Evolutionary conservation across 306 rosid species (phyloP), one percentile per base, ranked within the genome.

Genomic region (Calophaca sinica): DNA sequence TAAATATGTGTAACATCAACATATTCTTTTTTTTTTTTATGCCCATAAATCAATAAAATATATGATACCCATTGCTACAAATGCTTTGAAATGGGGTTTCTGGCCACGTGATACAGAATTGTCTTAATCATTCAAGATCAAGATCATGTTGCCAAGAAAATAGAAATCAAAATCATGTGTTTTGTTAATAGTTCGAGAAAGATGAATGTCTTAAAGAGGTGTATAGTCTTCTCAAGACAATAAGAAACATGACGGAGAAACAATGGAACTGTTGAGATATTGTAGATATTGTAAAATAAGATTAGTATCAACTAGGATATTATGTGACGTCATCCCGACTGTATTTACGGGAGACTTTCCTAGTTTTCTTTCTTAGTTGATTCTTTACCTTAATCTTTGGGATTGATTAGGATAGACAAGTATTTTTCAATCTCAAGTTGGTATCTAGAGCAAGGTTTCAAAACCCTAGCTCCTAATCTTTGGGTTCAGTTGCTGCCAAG

Each of bases 131-230:
- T 38, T 35, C n/a, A 39, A 48, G 39, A 73, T 57, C 75, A 82
- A 64, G 50, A 49, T 72, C 57, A 44, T 58, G 46, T 62, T 53
- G 62, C 79, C 28, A 71, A 26, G 45, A n/a, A 57, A 62, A 70
- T 31, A 70, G 49, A 63, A 33, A 69, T 32, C 11, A 60, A 74
- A 68, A 62, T n/a, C 29, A 38, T 38, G 29, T 36, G 33, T 58
- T 72, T 10, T 42, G 31, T 41, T 50, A 42, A 26, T 75, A 44
- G 41, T 51, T 51, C 35, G 5, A 57, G 62, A 29, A 57, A 29
- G 35, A 54, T 26, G 61, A 4, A 54, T 7, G 62, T 57, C 62
- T 9, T 29, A 57, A 57, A 54, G 35, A 54, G 39, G 42, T 1
- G 44, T 39, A 33, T 12, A 32, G 9, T 13, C 65, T 33, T 32